Conservation (phyloP, 1,284 basidiomycete genomes). For the Pterulicium gracile region DNA sequence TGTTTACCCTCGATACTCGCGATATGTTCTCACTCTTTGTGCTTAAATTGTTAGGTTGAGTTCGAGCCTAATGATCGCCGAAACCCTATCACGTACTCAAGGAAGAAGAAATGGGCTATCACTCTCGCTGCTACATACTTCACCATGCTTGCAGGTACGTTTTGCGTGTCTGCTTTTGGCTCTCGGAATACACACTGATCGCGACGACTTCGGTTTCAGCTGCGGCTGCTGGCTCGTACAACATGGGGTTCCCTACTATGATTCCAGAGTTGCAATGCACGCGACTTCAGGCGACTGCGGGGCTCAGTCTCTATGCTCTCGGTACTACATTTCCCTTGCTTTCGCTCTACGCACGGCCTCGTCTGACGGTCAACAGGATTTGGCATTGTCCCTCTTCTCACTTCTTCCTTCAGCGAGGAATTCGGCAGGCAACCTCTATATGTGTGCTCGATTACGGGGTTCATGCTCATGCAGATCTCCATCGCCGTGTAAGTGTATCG, state of each 20-base stretch:
- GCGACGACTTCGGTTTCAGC: constrained; percentile 23
- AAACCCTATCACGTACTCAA: constrained; percentile 45
- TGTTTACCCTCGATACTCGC: too few species aligned
- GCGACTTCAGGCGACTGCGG: constrained; percentile 46
- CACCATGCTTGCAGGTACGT: constrained; percentile 41
- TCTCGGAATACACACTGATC: constrained; percentile 3
- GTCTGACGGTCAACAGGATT: neutral
- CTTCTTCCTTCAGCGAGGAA: constrained; percentile 71
- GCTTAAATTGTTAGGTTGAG: too few species aligned
- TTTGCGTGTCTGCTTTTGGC: neutral
- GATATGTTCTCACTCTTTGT: too few species aligned
- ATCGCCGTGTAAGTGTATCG: constrained; percentile 47
- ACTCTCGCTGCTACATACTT: constrained; percentile 47
- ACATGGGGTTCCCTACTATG: constrained; percentile 52
- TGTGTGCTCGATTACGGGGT: constrained; percentile 41
- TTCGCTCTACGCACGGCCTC: neutral
- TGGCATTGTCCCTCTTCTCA: constrained; percentile 33
- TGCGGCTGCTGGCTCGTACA: constrained; percentile 42
- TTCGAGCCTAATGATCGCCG: constrained; percentile 39
- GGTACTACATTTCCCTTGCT: neutral
- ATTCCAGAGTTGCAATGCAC: constrained; percentile 51
- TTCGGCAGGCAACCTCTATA: constrained; percentile 67
- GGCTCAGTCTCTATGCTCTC: constrained; percentile 48
- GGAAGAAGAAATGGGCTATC: constrained; percentile 44
- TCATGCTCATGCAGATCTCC: constrained; percentile 50